Evolutionary conservation across 2,329 filamentous ascomycete genomes (phyloP).

Genomic region (Chrysosporium queenslandicum): DNA sequence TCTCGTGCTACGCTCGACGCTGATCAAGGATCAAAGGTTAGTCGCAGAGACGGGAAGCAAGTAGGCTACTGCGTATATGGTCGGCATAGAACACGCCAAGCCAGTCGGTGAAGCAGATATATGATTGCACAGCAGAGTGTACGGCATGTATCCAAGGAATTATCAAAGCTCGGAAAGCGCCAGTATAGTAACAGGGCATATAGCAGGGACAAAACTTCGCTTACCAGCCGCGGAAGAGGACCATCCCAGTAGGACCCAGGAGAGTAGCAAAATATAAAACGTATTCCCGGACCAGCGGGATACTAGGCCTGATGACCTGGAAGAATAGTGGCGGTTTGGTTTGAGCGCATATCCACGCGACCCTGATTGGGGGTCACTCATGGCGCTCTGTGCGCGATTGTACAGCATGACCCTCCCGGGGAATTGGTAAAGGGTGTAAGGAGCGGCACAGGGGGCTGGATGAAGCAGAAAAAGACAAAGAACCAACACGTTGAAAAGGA

Average conservation of each 20-base stretch:
- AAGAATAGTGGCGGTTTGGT: too few relatives aligned
- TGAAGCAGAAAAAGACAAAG: background rate
- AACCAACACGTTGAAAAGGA: background rate
- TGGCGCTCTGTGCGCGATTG: background rate
- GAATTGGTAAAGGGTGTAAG: background rate
- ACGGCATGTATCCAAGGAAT: background rate
- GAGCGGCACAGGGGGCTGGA: background rate
- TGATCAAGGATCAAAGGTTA: background rate
- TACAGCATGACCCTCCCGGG: background rate
- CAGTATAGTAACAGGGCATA: background rate
- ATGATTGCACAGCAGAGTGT: background rate
- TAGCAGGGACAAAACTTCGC: background rate
- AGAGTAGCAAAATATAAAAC: slow-evolving; percentile 3
- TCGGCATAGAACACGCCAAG: too few relatives aligned
- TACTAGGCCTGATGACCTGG: background rate
- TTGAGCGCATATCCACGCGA: background rate
- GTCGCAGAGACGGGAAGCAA: background rate
- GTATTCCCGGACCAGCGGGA: background rate
- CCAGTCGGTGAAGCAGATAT: too few relatives aligned
- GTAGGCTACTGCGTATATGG: background rate
- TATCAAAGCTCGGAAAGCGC: background rate
- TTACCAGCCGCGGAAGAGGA: background rate
- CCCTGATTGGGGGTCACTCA: background rate
- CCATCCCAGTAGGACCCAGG: background rate
- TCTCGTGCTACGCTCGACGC: background rate